These are phyloP conservation scores for Actinomortierella wolfii DNA, from an alignment of 371 early-diverging fungal species.

Conservation along the genomic window DNA sequence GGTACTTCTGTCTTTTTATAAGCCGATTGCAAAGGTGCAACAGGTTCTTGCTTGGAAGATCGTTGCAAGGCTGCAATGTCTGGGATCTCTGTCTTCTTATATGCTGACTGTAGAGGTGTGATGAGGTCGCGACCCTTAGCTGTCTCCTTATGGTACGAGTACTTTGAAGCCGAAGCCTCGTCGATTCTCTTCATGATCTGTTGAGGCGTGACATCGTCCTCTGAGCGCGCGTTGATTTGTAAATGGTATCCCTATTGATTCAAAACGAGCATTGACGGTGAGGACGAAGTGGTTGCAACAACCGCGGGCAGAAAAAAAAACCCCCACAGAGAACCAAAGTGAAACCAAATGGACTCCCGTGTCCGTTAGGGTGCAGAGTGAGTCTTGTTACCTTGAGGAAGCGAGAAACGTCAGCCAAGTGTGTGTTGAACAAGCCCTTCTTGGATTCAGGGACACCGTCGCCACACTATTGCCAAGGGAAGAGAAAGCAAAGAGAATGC, in stretches of 20 bases:
- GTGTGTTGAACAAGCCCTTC: conserved; percentile 88
- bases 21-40: conserved; percentile 53
- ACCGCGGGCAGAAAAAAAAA: too few relatives aligned
- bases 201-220: conserved; percentile 81
- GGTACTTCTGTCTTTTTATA: conserved; percentile 69
- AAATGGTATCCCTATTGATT: conserved; percentile 87
- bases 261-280: too few relatives aligned
- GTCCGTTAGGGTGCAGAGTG: too few relatives aligned
- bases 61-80: conserved; percentile 68
- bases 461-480: conserved; percentile 70
- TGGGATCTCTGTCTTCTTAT: conserved; percentile 66
- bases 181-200: conserved; percentile 86
- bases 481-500: neutral
- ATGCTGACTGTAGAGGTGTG: conserved; percentile 55
- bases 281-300: too few relatives aligned
- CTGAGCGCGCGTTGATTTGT: conserved; percentile 88
- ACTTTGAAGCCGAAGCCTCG: conserved; percentile 89
- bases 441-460: conserved; percentile 91
- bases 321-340: too few relatives aligned
- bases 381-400: conserved; percentile 70
- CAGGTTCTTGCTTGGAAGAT: conserved; percentile 57
- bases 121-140: conserved; percentile 46
- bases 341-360: too few relatives aligned
- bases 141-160: conserved; percentile 77
- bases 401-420: conserved; percentile 77